These are phyloP conservation scores for Alnus rubra DNA, from an alignment of 306 rosid genomes.

Conservation along the genomic window DNA sequence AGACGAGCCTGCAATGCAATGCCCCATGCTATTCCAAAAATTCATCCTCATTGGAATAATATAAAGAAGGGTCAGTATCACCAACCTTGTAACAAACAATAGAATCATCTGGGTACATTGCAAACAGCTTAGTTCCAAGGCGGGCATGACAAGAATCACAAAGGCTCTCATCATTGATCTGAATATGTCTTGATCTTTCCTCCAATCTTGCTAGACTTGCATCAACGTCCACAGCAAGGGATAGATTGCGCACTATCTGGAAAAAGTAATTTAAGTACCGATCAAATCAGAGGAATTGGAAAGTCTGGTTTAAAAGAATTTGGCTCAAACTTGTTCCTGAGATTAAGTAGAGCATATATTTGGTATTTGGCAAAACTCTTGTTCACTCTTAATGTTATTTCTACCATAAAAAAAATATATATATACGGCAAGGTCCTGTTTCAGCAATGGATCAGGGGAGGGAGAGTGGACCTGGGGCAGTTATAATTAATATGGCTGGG, in stretches of 20 bases:
- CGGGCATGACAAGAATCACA: constrained; percentile 97
- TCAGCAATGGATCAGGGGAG: too few relatives aligned
- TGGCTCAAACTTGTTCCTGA: not conserved
- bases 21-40: not conserved
- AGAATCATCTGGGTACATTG: constrained; percentile 97
- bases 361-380: not conserved
- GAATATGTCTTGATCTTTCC: constrained; percentile 92
- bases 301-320: not conserved
- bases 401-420: too few relatives aligned
- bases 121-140: constrained; percentile 94
- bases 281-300: not conserved
- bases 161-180: constrained; percentile 92
- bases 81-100: constrained; percentile 94
- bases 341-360: not conserved
- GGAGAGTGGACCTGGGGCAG: not conserved
- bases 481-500: not conserved
- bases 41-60: not conserved
- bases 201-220: constrained; percentile 93
- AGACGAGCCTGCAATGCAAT: constrained; percentile 11
- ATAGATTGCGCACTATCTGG: constrained; percentile 85
- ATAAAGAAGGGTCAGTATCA: constrained; percentile 20
- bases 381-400: too few relatives aligned
- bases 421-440: too few relatives aligned
- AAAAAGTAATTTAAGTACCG: constrained; percentile 25
- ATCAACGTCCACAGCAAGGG: constrained; percentile 86